Conservation (phyloP, 208 protist genomes). For the Naegleria lovaniensis region DNA sequence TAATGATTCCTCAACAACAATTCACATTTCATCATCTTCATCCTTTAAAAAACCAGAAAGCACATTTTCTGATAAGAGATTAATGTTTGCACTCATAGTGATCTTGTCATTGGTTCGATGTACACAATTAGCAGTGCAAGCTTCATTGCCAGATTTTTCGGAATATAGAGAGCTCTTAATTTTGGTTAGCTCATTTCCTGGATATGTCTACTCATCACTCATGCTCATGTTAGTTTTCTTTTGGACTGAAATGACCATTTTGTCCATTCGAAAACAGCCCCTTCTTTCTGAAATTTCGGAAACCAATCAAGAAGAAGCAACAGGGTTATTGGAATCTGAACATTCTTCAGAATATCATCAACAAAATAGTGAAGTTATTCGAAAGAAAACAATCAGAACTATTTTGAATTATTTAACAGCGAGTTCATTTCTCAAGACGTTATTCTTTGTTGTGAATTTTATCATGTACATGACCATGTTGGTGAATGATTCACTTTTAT, state of each 20-base stretch:
- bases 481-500: background rate
- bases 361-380: background rate
- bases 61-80: slow-evolving; percentile 1
- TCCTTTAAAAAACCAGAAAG: background rate
- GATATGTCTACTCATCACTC: background rate
- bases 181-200: background rate
- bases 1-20: no score
- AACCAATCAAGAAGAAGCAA: background rate
- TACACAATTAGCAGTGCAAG: background rate
- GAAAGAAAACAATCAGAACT: background rate
- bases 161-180: background rate
- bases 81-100: background rate
- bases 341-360: background rate
- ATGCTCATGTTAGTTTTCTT: background rate
- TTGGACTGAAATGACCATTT: background rate
- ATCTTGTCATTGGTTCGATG: background rate
- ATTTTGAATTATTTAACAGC: background rate
- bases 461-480: background rate
- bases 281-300: background rate
- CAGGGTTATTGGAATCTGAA: background rate
- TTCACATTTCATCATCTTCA: no score
- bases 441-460: background rate
- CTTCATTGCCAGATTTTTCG: background rate
- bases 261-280: background rate
- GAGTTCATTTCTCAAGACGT: background rate